Evolutionary conservation across 2,329 filamentous ascomycete species (phyloP), one percentile per base, ranked within the genome.

Genomic region (Dichotomopilus funicola): DNA sequence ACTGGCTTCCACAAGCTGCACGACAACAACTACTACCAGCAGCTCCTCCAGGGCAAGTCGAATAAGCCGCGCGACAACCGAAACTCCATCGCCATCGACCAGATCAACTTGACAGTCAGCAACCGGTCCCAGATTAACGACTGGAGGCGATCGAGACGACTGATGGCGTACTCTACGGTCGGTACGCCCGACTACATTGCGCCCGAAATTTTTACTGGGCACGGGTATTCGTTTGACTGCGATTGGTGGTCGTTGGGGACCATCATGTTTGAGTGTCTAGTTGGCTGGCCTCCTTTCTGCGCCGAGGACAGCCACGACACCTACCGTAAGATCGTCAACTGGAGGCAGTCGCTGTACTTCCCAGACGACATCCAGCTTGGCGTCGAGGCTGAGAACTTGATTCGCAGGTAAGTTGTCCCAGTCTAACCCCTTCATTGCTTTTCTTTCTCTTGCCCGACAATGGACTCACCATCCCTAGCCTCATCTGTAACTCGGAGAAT

Each of bases 241-340:
- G 94, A 99, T 77, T 99, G 94, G 94, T 99, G 94, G 94, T 95
- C 89, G 27, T 81, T 99, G 49, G 94, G 94, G 52, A 96, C 94
- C 45, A 99, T 99, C 74, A 97, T 99, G 94, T 99, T 97, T 67
- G 94, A 99, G 73, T 99, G 94, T 72, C 79, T 99, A 63, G 91
- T 99, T 59, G 94, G 94, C 66, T 99, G 94, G 94, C 94, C 94
- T 54, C 94, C 94, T 35, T 99, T 99, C 81, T 99, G 94, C 71
- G 92, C 94, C 19, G 94, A 99, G 71, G 92, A 97, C 70, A 89
- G 91, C 58, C 92, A 95, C 68, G 94, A 97, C 71, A 97, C 94
- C 1, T 99, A 99, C 75, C 87, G 92, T 63, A 99, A 99, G 81
- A 99, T 99, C 71, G 91, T 99, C 66, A 96, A 96, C 75, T 99